Percentiles rank a stretch among this genome's conserved stretches.
Evolutionary conservation across 2,329 filamentous ascomycete genomes (phyloP).

Genomic region (Clarireedia hainanense): DNA sequence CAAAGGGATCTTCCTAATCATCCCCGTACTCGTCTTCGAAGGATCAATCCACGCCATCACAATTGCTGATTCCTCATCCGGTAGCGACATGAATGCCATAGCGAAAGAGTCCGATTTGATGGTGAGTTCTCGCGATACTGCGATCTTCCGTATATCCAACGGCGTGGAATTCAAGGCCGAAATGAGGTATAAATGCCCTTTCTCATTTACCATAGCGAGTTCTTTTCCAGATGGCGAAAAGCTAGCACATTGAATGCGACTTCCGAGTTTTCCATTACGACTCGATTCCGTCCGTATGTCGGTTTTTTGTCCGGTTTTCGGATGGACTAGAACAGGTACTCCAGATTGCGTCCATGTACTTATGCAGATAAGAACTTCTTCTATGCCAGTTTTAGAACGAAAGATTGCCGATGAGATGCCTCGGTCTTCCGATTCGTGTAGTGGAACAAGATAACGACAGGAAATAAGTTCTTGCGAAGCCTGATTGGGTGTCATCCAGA

Average conservation of each 20-base stretch:
- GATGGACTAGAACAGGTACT: conserved; percentile 33
- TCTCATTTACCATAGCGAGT: conserved; percentile 35
- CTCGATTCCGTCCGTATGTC: conserved; percentile 30
- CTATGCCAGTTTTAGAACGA: conserved; percentile 27
- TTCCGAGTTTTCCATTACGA: conserved; percentile 31
- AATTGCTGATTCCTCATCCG: conserved; percentile 31
- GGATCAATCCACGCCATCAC: conserved; percentile 35
- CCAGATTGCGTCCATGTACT: conserved; percentile 38
- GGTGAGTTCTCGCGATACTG: conserved; percentile 32
- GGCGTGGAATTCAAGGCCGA: conserved; percentile 33
- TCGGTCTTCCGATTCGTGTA: conserved; percentile 36
- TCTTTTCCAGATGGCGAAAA: conserved; percentile 34
- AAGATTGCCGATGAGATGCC: conserved; percentile 33
- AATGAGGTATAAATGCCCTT: conserved; percentile 33
- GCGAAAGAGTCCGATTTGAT: conserved; percentile 32
- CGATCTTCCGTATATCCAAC: conserved; percentile 31
- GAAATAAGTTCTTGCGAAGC: conserved; percentile 30
- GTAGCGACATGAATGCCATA: conserved; percentile 33
- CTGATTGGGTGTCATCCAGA: conserved; percentile 33
- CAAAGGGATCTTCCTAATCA: conserved; percentile 29
- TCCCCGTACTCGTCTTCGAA: conserved; percentile 27
- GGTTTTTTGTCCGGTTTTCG: conserved; percentile 31
- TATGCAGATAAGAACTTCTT: conserved; percentile 33
- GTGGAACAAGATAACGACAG: conserved; percentile 33
- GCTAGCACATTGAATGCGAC: conserved; percentile 32